phyloP scores from a whole-genome alignment of 305 asterid species.

The Fraxinus ornus region DNA sequence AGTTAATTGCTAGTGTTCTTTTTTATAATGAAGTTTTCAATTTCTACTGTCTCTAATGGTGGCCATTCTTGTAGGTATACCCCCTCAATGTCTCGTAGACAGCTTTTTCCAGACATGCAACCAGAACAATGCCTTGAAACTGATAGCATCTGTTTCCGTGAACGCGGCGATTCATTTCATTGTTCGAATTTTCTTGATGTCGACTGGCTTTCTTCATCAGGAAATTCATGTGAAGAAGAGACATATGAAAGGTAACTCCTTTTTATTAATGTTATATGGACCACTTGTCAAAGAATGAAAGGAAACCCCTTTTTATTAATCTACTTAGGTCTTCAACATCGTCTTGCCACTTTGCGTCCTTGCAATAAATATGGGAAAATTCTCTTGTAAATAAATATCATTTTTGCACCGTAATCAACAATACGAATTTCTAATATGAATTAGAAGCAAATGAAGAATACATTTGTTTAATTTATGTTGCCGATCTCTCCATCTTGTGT shows the following conservation, averaged over 20 bases:
- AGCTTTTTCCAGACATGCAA: constrained; percentile 46
- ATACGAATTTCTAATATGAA: neutral
- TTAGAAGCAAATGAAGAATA: neutral
- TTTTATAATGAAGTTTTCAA: neutral
- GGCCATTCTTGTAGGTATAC: constrained; percentile 47
- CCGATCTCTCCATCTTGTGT: neutral
- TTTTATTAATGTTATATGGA: constrained; percentile 4
- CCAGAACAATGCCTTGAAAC: constrained; percentile 43
- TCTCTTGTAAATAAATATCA: neutral
- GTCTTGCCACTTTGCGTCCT: neutral
- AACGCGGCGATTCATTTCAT: constrained; percentile 51
- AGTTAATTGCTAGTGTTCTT: neutral
- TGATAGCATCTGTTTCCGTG: constrained; percentile 42
- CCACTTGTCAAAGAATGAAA: neutral
- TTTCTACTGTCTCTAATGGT: neutral
- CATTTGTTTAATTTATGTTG: neutral
- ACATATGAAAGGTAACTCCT: constrained; percentile 58
- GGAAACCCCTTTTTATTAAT: neutral
- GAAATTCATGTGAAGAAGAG: constrained; percentile 87
- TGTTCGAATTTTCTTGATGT: constrained; percentile 75
- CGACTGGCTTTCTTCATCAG: constrained; percentile 84
- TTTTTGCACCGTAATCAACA: neutral
- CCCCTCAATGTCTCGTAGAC: constrained; percentile 54
- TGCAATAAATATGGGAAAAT: neutral
- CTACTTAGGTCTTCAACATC: neutral